These are phyloP conservation scores for Ogataea degrootiae DNA, from an alignment of 805 yeast genomes.

Conservation along the genomic window DNA sequence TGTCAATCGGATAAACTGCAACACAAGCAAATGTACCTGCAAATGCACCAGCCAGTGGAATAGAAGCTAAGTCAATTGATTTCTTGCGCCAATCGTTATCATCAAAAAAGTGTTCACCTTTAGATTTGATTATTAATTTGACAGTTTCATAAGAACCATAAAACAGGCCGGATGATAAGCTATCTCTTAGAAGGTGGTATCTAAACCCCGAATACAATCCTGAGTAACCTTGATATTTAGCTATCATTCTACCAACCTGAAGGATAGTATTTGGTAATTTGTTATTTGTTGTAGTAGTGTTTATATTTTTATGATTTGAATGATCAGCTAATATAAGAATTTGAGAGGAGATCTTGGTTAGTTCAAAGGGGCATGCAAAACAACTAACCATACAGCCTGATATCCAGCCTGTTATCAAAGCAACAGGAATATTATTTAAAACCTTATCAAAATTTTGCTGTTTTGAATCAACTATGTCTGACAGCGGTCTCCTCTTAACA, in stretches of 20 bases:
- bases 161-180: slow-evolving; percentile 66
- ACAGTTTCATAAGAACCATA: slow-evolving; percentile 72
- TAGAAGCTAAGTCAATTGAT: slow-evolving; percentile 35
- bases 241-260: slow-evolving; percentile 47
- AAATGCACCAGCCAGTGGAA: slow-evolving; percentile 71
- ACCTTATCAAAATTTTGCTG: slow-evolving; percentile 13
- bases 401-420: slow-evolving; percentile 53
- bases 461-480: background rate
- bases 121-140: slow-evolving; percentile 42
- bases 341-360: slow-evolving; percentile 78
- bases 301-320: slow-evolving; percentile 9
- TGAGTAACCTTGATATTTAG: slow-evolving; percentile 50
- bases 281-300: slow-evolving; percentile 6
- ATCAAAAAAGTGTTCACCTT: slow-evolving; percentile 9
- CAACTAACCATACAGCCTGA: slow-evolving; percentile 63
- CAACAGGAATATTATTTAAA: slow-evolving; percentile 39
- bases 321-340: slow-evolving; percentile 46
- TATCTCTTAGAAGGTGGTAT: slow-evolving; percentile 65
- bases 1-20: slow-evolving; percentile 74
- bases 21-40: slow-evolving; percentile 77
- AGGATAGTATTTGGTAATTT: slow-evolving; percentile 30
- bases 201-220: slow-evolving; percentile 73
- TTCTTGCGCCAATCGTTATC: slow-evolving; percentile 15
- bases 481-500: background rate
- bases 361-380: slow-evolving; percentile 81